Evolutionary conservation across 1,284 basidiomycete genomes (phyloP).

Genomic region (Trichosporon inkin): DNA sequence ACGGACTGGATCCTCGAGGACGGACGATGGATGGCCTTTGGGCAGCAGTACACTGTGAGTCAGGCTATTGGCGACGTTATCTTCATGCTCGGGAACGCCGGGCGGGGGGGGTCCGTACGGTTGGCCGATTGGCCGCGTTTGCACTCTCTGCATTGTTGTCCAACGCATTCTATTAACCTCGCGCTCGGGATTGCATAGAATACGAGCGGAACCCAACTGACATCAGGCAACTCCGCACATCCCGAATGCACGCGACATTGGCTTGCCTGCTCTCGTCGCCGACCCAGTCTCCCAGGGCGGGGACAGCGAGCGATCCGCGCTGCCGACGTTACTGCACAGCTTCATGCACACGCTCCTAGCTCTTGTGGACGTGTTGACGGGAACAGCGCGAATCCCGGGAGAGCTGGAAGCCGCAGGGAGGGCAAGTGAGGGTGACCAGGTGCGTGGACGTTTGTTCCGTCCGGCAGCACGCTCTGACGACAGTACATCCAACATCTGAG

Average conservation of each 20-base stretch:
- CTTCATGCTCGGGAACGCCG: no score
- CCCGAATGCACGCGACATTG: conserved; percentile 33
- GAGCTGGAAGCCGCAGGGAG: conserved; percentile 36
- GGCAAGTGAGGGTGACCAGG: conserved; percentile 46
- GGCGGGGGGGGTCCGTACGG: no score
- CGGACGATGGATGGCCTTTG: conserved; percentile 44
- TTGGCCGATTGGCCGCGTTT: no score
- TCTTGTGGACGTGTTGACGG: conserved; percentile 39
- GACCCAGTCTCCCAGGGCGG: conserved; percentile 24
- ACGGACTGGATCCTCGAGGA: conserved; percentile 43
- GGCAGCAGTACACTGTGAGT: conserved; percentile 41
- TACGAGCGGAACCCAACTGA: not conserved
- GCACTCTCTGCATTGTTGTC: no score
- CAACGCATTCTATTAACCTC: not conserved
- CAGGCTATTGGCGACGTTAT: no score
- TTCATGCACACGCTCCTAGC: conserved; percentile 45
- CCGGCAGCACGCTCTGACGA: conserved; percentile 1
- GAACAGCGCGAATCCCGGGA: conserved; percentile 37
- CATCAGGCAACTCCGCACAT: conserved; percentile 35
- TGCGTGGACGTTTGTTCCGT: conserved; percentile 14
- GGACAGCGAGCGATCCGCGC: conserved; percentile 20
- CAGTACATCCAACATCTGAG: conserved; percentile 48
- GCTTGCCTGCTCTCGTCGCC: conserved; percentile 27
- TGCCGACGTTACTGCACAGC: conserved; percentile 39
- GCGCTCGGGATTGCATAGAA: not conserved